Conservation (phyloP, 306 rosid species). For the Prunus persica region Prunus_persica_NCBIv2 NC_034010.1:23623501-23624000, state of each 20-base stretch:
- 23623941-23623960: conserved; percentile 97
- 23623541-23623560: neutral
- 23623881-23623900: neutral
- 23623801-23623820: conserved; percentile 66
- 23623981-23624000: conserved; percentile 58
- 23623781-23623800: conserved; percentile 81
- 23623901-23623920: conserved; percentile 6
- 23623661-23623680: neutral
- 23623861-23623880: neutral
- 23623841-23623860: conserved; percentile 44
- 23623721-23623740: conserved; percentile 16
- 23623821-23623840: conserved; percentile 57
- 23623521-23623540: conserved; percentile 53
- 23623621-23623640: neutral
- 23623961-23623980: conserved; percentile 79
- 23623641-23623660: neutral
- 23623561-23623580: neutral
- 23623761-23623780: conserved; percentile 89
- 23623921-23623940: conserved; percentile 16
- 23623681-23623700: neutral
- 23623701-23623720: neutral
- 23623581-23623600: too few species aligned
- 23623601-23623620: neutral
- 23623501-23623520: conserved; percentile 58
- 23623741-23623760: conserved; percentile 72